Base-by-base conservation (phyloP, 345 rosid genomes). In the Ceriops decandra region DNA sequence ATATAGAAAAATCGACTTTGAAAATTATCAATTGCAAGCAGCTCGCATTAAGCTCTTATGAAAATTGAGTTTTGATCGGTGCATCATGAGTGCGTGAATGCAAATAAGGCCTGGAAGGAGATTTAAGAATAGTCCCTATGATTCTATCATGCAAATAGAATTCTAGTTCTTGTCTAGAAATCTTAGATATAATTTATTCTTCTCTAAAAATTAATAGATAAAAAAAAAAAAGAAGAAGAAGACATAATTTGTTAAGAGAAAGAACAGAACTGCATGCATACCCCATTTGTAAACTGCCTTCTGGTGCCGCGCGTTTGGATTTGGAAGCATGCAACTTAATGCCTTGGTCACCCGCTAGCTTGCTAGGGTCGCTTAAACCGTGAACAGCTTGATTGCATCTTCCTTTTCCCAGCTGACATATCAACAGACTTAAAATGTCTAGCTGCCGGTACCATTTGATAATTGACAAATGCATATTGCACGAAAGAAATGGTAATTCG, bases 361-460 rank as follows among this genome's bases (percentile, higher is more conserved):
- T 26, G 68, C 47, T 61, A 35, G 72, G 51, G 36, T 52, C 64
- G 60, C 71, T 69, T 30, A n/a, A 57, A 63, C 36, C 74, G 51
- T 64, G 63, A 71, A 17, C 32, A 27, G 57, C 60, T 61, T 36
- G 47, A 52, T 63, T 6, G 33, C 54, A 17, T 42, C 57, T 63
- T 9, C 19, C 74, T 63, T 71, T 59, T 64, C 65, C 72, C 0
- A 81, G 77, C 81, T 81, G 72, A 56, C 70, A 46, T 26, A 52
- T 5, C 13, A 33, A 2, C 49, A 11, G 19, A 42, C 49, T 42
- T 42, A 42, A 42, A 42, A 42, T 2, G 9, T 42, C 49, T 42
- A 42, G 49, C 5, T 42, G 15, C 17, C 17, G 15, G 49, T 42
- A 42, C 5, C 15, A 42, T 13, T 13, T 42, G 49, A 13, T 42